Conservation (phyloP, 805 yeast species). For the Yamadazyma phyllophila region DNA sequence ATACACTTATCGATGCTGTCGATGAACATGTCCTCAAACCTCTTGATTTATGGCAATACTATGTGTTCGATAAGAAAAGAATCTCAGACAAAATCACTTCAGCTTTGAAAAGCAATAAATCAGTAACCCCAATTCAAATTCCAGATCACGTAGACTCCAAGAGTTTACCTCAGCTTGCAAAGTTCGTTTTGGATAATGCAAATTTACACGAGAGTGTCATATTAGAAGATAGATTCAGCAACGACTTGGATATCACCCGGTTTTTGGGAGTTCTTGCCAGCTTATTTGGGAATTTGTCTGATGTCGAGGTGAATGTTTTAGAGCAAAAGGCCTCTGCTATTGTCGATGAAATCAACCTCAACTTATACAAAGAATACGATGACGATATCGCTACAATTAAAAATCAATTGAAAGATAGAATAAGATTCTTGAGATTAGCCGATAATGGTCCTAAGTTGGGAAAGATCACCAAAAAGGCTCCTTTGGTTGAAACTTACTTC, state of each 20-base stretch:
- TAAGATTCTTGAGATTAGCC: constrained; percentile 73
- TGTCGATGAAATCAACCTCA: constrained; percentile 74
- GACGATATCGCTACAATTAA: constrained; percentile 64
- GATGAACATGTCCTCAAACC: constrained; percentile 63
- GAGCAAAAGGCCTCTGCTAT: constrained; percentile 45
- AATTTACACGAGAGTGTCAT: constrained; percentile 43
- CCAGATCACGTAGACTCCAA: constrained; percentile 41
- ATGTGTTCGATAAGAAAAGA: constrained; percentile 59
- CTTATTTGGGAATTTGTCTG: constrained; percentile 16
- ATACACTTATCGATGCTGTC: constrained; percentile 63
- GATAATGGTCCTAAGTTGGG: constrained; percentile 82
- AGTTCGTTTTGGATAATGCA: constrained; percentile 44
- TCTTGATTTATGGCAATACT: constrained; percentile 83
- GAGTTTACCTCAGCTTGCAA: constrained; percentile 44
- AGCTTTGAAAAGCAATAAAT: constrained; percentile 29
- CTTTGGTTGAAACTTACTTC: constrained; percentile 84
- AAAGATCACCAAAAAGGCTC: constrained; percentile 44
- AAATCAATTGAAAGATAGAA: constrained; percentile 71
- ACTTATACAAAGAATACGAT: constrained; percentile 72
- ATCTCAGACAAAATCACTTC: constrained; percentile 39
- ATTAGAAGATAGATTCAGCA: constrained; percentile 49
- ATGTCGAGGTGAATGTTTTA: constrained; percentile 25
- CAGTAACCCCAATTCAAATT: constrained; percentile 35
- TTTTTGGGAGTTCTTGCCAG: constrained; percentile 52
- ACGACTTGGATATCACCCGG: constrained; percentile 48